Evolutionary conservation across 768 basidiomycete genomes (phyloP), one percentile per base, ranked within the genome.

Genomic region (Vararia minispora): DNA sequence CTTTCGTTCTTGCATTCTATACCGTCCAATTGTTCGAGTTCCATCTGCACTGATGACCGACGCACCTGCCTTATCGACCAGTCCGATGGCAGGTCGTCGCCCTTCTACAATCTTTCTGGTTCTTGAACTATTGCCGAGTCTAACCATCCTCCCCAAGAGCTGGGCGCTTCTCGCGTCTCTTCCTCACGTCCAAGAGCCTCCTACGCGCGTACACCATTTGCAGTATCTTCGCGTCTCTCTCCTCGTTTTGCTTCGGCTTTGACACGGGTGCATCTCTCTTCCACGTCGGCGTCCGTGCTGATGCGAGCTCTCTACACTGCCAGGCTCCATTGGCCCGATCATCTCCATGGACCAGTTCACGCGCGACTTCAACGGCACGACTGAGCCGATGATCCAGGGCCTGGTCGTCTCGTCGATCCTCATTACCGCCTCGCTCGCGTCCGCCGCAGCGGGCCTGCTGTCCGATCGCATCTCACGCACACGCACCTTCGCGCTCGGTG

Each of bases 401-500:
- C 50, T 69, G 11, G 58, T 66, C 27, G 66, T 69, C 17, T 61
- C 66, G 17, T 58, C 52, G 25, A 64, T 68, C 39, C 58, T 67
- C 6, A 52, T 68, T 16, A 63, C 66, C 0, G 68, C 65, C 11
- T 58, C 61, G 0, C 39, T 65, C 12, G 55, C 63, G 17, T 63
- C 66, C 20, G 20, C 63, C 7, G 52, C 54, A 33, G 62, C 64
- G 32, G 72, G 69, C 8, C 54, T 60, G 20, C 43, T 72, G 31
- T 61, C 69, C 2, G 68, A 72, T 53, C 49, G 52, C 37, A 60
- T 72, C 24, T 68, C 66, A 23, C 62, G 68, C 37, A 71, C 64
- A 26, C 57, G 60, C 41, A 66, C 63, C 0, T 66, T 71, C 28
- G 51, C 67, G 14, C 47, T 62, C 8, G 69, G 71, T 8, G 60